A percentile compares a stretch with the other conserved stretches of the same genome.
phyloP scores from a whole-genome alignment of 2,329 filamentous ascomycete species.

The Plectosphaerella cucumerina region DNA sequence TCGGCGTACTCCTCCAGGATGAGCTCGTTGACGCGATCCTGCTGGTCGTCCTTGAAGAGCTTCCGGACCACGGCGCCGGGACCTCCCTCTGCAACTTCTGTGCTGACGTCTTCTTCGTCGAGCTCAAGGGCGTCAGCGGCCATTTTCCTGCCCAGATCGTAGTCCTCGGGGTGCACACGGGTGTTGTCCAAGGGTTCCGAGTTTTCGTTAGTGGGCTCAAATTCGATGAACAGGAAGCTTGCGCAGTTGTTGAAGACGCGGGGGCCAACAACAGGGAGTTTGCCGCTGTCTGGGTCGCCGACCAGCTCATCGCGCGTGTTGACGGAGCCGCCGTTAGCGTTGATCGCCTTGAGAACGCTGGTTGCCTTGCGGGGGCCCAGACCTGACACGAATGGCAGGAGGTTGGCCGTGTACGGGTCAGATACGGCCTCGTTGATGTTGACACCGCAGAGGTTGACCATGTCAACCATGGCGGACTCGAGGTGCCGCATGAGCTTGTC shows the following conservation, averaged over 20 bases:
- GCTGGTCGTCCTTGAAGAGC: conserved; percentile 89
- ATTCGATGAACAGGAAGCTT: conserved; percentile 88
- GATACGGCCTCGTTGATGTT: conserved; percentile 89
- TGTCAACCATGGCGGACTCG: conserved; percentile 96
- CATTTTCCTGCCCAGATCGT: conserved; percentile 97
- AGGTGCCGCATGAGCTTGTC: conserved; percentile 84
- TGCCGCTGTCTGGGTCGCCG: conserved; percentile 77
- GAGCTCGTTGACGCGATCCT: conserved; percentile 93
- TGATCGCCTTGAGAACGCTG: conserved; percentile 71
- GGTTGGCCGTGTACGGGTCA: conserved; percentile 77
- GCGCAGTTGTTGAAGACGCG: conserved; percentile 96
- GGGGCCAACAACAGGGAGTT: conserved; percentile 75
- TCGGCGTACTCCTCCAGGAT: conserved; percentile 96
- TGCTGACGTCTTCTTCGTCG: conserved; percentile 97
- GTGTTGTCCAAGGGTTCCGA: conserved; percentile 96
- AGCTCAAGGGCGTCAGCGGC: conserved; percentile 93
- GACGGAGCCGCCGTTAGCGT: conserved; percentile 82
- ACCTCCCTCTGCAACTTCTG: conserved; percentile 86
- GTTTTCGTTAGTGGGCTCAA: conserved; percentile 73
- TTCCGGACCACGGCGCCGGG: conserved; percentile 87
- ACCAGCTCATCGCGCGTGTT: conserved; percentile 82
- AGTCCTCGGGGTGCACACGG: conserved; percentile 95
- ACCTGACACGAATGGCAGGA: conserved; percentile 87
- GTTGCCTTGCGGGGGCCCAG: conserved; percentile 89
- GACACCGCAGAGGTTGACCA: conserved; percentile 94